Evolutionary conservation across 2,329 filamentous ascomycete genomes (phyloP).

Genomic region (Microcyclospora pomicola): DNA sequence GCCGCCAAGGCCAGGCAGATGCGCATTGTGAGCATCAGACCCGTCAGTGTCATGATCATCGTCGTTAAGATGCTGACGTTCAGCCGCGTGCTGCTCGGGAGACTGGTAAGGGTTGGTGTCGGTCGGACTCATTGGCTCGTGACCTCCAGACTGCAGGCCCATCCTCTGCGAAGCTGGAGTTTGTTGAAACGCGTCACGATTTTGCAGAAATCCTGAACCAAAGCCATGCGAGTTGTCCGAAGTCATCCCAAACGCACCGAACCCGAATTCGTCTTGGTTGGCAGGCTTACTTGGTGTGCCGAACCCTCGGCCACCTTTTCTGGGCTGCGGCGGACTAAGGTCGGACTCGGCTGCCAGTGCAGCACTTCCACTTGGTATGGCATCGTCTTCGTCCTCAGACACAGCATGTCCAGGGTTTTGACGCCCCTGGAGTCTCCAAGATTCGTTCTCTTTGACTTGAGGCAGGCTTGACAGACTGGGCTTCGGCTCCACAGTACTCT

Average conservation of each 20-base stretch:
- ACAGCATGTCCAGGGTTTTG: constrained; percentile 11
- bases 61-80: constrained; percentile 29
- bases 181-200: constrained; percentile 43
- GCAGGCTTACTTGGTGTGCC: constrained; percentile 33
- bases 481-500: constrained; percentile 39
- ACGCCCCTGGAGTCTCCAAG: constrained; percentile 27
- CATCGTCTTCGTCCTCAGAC: constrained; percentile 51
- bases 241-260: constrained; percentile 48
- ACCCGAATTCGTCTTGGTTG: constrained; percentile 44
- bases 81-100: constrained; percentile 59
- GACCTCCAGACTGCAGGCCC: constrained; percentile 28
- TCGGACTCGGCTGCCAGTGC: constrained; percentile 65
- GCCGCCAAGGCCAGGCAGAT: constrained; percentile 19
- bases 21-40: constrained; percentile 16
- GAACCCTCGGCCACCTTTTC: constrained; percentile 28
- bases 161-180: constrained; percentile 33
- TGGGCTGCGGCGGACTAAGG: constrained; percentile 36
- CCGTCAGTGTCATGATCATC: constrained; percentile 26
- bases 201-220: constrained; percentile 19
- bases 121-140: constrained; percentile 74
- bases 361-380: constrained; percentile 49
- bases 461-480: constrained; percentile 38
- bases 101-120: constrained; percentile 95
- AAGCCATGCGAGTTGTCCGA: constrained; percentile 29
- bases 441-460: constrained; percentile 40